phyloP scores from a whole-genome alignment of 139 green algal genomes.

The Chlamydomonas incerta region DNA sequence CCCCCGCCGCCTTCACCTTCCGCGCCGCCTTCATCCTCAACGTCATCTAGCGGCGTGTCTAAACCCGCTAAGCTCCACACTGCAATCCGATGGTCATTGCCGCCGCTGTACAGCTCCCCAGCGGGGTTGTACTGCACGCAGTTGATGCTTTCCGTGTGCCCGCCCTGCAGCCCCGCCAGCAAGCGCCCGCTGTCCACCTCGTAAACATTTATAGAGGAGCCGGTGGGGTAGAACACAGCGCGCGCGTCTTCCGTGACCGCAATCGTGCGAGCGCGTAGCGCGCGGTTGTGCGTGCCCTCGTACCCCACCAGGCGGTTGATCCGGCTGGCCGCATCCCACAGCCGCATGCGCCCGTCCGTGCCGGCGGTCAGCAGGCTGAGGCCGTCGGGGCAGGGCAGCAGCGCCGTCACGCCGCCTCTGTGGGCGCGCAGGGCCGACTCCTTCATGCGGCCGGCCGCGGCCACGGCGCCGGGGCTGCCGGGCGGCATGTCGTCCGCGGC shows the following conservation, averaged over 20 bases:
- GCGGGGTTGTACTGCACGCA: slow-evolving; percentile 54
- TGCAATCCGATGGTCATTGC: slow-evolving; percentile 72
- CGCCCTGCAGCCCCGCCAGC: slow-evolving; percentile 53
- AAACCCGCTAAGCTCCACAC: slow-evolving; percentile 62
- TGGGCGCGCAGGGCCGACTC: slow-evolving; percentile 45
- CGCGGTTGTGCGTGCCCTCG: slow-evolving; percentile 68
- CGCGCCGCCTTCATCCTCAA: not conserved
- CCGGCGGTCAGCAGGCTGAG: slow-evolving; percentile 76
- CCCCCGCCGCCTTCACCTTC: not conserved
- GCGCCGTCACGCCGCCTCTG: slow-evolving; percentile 57
- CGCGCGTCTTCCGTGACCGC: slow-evolving; percentile 69
- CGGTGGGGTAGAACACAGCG: slow-evolving; percentile 82
- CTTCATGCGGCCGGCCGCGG: not conserved
- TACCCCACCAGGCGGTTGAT: slow-evolving; percentile 81
- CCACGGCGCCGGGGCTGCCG: not conserved
- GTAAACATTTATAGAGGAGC: slow-evolving; percentile 66
- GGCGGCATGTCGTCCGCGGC: not conserved
- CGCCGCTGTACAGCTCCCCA: slow-evolving; percentile 84
- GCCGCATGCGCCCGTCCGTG: slow-evolving; percentile 78
- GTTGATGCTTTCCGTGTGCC: slow-evolving; percentile 72
- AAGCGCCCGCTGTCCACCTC: slow-evolving; percentile 65
- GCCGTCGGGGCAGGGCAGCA: slow-evolving; percentile 75
- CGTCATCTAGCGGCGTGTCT: not conserved
- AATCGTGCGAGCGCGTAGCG: slow-evolving; percentile 66
- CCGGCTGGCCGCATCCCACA: slow-evolving; percentile 78